Evolutionary conservation across 805 yeast genomes (phyloP).

Genomic region (Sporopachydermia lactativora): DNA sequence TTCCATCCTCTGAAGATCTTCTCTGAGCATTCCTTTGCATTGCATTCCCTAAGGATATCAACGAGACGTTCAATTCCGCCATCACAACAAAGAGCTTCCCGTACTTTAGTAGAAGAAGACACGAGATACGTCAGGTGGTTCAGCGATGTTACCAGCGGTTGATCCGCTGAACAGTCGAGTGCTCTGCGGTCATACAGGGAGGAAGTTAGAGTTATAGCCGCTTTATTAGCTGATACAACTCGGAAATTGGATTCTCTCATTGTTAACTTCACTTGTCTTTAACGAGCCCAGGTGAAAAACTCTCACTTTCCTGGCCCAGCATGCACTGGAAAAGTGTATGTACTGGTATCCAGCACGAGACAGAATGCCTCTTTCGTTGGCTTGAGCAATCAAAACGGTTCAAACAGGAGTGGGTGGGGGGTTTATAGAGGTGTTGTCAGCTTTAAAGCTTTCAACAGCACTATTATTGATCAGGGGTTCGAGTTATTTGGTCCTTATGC

Average conservation of each 20-base stretch:
- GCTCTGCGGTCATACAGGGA: slow-evolving; percentile 88
- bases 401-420: too few relatives aligned
- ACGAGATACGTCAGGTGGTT: slow-evolving; percentile 83
- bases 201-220: slow-evolving; percentile 85
- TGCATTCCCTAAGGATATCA: slow-evolving; percentile 74
- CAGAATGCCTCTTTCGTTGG: too few relatives aligned
- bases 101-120: slow-evolving; percentile 72
- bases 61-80: slow-evolving; percentile 89
- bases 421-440: too few relatives aligned
- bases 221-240: slow-evolving; percentile 65
- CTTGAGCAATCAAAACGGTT: too few relatives aligned
- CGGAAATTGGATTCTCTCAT: slow-evolving; percentile 90
- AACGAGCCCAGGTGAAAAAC: too few relatives aligned
- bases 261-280: slow-evolving; percentile 2
- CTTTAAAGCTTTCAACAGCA: too few relatives aligned
- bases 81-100: slow-evolving; percentile 79
- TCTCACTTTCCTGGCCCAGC: too few relatives aligned
- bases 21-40: slow-evolving; percentile 13
- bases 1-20: slow-evolving; percentile 76
- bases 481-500: too few relatives aligned
- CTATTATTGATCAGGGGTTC: too few relatives aligned
- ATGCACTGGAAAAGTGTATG: too few relatives aligned
- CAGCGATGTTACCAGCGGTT: slow-evolving; percentile 82
- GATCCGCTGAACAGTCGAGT: slow-evolving; percentile 75
- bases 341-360: too few relatives aligned